These are phyloP conservation scores for Auxenochlorella pyrenoidosa DNA, from an alignment of 139 green algal genomes.

Conservation along the genomic window DNA sequence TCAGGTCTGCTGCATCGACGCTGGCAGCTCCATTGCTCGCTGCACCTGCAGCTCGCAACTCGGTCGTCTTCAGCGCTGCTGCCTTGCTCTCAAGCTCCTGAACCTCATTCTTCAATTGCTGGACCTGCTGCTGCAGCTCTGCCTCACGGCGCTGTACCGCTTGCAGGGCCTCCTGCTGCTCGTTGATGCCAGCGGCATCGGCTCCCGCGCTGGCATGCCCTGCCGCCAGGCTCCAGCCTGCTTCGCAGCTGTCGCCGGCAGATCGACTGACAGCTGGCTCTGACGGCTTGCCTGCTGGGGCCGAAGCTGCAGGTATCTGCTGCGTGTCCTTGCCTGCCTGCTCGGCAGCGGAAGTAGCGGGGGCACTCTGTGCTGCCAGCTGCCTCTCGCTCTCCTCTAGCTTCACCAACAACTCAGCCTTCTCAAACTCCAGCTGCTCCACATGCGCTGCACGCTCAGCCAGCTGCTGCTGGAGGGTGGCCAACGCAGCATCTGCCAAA, in stretches of 20 bases:
- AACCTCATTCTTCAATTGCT: background rate
- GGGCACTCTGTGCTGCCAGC: background rate
- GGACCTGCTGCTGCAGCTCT: background rate
- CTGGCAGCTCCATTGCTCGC: background rate
- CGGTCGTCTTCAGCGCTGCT: background rate
- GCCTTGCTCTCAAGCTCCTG: conserved; percentile 1
- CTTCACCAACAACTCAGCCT: conserved; percentile 22
- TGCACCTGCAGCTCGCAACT: background rate
- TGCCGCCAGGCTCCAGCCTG: background rate
- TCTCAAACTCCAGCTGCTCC: conserved; percentile 43
- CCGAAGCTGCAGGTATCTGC: background rate
- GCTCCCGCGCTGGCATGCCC: background rate
- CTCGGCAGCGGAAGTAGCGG: background rate
- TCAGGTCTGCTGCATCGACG: conserved; percentile 1
- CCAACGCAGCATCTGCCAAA: background rate
- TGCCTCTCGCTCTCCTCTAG: conserved; percentile 33
- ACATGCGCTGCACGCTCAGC: background rate
- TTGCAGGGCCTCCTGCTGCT: background rate
- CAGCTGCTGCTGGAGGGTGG: conserved; percentile 4
- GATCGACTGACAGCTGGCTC: background rate
- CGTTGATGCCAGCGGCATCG: background rate
- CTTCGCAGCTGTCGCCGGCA: background rate
- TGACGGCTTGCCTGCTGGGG: background rate
- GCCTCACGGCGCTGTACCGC: background rate
- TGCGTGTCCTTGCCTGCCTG: background rate